These are phyloP conservation scores for Ilyonectria sp. DNA, from an alignment of 2,329 filamentous ascomycete genomes.

Conservation along the genomic window DNA sequence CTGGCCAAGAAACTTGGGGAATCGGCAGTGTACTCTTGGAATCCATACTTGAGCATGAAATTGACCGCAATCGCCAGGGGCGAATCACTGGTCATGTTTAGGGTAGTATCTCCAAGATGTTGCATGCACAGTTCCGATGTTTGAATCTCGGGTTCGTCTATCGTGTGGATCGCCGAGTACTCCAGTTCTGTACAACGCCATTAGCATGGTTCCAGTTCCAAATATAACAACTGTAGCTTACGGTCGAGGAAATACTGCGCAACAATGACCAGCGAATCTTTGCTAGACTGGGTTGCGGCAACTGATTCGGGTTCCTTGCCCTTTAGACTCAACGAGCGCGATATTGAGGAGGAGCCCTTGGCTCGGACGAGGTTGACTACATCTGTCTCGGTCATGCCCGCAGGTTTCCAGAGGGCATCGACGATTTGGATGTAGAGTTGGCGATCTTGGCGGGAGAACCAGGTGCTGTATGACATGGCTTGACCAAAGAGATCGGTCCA, in stretches of 20 bases:
- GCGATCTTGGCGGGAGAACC: slow-evolving; percentile 56
- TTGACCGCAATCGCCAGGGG: slow-evolving; percentile 55
- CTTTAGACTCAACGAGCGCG: slow-evolving; percentile 53
- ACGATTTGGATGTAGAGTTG: slow-evolving; percentile 61
- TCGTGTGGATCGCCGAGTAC: slow-evolving; percentile 55
- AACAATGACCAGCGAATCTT: slow-evolving; percentile 58
- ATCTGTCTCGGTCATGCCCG: slow-evolving; percentile 49
- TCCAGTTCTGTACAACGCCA: slow-evolving; percentile 62
- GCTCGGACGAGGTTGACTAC: slow-evolving; percentile 48
- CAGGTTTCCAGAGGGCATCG: slow-evolving; percentile 65
- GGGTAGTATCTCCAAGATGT: slow-evolving; percentile 55
- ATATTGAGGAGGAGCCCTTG: slow-evolving; percentile 33
- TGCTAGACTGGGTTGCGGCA: slow-evolving; percentile 47
- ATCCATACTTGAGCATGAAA: slow-evolving; percentile 56
- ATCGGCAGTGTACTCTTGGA: slow-evolving; percentile 51
- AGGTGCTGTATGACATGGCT: slow-evolving; percentile 60
- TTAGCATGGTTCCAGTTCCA: slow-evolving; percentile 9
- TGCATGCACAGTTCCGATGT: slow-evolving; percentile 60
- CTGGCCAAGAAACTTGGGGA: slow-evolving; percentile 50
- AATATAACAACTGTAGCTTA: slow-evolving; percentile 43
- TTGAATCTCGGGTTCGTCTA: slow-evolving; percentile 50
- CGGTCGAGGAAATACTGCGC: slow-evolving; percentile 68
- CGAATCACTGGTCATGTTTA: slow-evolving; percentile 45
- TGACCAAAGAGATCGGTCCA: slow-evolving; percentile 63
- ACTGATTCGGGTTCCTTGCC: slow-evolving; percentile 59